Percentiles rank a stretch among this genome's conserved stretches.
These are phyloP conservation scores for Castanea sativa DNA, from an alignment of 306 rosid genomes.

Conservation along the genomic window DNA sequence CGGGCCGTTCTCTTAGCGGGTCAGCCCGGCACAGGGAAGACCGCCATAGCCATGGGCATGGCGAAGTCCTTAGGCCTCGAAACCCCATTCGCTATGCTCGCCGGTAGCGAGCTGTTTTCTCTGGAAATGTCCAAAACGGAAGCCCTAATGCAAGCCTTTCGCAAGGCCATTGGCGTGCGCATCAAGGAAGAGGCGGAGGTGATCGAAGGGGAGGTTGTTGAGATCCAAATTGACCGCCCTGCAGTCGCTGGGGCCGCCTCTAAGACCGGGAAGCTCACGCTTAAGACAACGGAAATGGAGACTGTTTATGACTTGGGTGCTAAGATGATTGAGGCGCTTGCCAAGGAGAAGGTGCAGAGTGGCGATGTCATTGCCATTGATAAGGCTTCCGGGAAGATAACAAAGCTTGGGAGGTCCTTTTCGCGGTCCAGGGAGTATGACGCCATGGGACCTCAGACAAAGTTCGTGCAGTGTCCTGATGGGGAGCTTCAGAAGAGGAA, in stretches of 20 bases:
- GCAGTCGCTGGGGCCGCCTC: slow-evolving; percentile 79
- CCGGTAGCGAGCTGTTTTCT: slow-evolving; percentile 94
- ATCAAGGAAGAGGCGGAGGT: slow-evolving; percentile 98
- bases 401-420: slow-evolving; percentile 90
- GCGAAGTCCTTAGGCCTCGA: slow-evolving; percentile 95
- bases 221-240: slow-evolving; percentile 90
- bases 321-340: slow-evolving; percentile 91
- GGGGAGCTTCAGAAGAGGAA: slow-evolving; percentile 99
- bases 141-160: slow-evolving; percentile 83
- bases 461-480: slow-evolving; percentile 95
- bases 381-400: slow-evolving; percentile 90
- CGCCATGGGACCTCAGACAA: slow-evolving; percentile 88
- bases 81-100: slow-evolving; percentile 94
- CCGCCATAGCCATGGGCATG: slow-evolving; percentile 99
- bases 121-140: slow-evolving; percentile 95
- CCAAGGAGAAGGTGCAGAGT: slow-evolving; percentile 90
- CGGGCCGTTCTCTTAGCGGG: slow-evolving; percentile 90
- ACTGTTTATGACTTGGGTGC: slow-evolving; percentile 96
- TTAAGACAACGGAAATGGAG: slow-evolving; percentile 98
- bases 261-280: slow-evolving; percentile 82
- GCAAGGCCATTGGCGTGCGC: slow-evolving; percentile 89
- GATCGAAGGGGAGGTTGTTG: slow-evolving; percentile 94
- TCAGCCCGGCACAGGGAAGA: slow-evolving; percentile 94
- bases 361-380: slow-evolving; percentile 75
- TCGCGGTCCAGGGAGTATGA: slow-evolving; percentile 93